These are phyloP conservation scores for Tolypocladium paradoxum DNA, from an alignment of 2,329 filamentous ascomycete genomes.

Conservation along the genomic window DNA sequence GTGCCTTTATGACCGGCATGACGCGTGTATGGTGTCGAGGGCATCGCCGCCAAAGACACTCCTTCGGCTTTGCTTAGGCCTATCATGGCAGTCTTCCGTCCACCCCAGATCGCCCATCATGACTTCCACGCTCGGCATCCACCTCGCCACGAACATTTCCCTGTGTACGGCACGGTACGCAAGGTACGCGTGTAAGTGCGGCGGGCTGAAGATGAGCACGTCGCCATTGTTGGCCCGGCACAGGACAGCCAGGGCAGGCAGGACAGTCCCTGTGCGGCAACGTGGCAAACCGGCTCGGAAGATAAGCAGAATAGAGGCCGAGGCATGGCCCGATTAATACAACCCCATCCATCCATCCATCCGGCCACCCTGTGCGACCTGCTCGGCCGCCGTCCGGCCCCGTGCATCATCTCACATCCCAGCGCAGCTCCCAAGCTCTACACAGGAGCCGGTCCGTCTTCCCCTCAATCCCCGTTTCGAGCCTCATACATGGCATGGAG, in stretches of 20 bases:
- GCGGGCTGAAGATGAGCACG: not conserved
- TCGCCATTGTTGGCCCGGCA: not conserved
- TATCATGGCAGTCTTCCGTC: too few species aligned
- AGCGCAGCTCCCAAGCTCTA: not conserved
- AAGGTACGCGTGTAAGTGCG: not conserved
- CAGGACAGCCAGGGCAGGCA: too few species aligned
- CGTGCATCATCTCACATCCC: not conserved
- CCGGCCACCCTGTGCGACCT: not conserved
- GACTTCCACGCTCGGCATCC: slow-evolving; percentile 20
- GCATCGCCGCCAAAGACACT: too few species aligned
- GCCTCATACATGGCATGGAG: not conserved
- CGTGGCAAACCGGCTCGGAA: not conserved
- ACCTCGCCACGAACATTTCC: slow-evolving; percentile 24
- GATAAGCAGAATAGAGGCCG: not conserved
- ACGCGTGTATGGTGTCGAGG: too few species aligned
- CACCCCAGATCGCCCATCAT: slow-evolving; percentile 12
- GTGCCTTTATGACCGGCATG: too few species aligned
- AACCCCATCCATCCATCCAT: not conserved
- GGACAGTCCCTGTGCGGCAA: not conserved
- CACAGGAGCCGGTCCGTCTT: not conserved
- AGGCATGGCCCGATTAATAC: not conserved
- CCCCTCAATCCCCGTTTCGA: not conserved
- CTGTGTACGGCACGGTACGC: too few species aligned
- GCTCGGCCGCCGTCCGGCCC: not conserved
- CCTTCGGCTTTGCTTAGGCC: too few species aligned